These are phyloP conservation scores for Graphilbum ipis-grandicollis DNA, from an alignment of 2,329 filamentous ascomycete genomes.

Conservation along the genomic window DNA sequence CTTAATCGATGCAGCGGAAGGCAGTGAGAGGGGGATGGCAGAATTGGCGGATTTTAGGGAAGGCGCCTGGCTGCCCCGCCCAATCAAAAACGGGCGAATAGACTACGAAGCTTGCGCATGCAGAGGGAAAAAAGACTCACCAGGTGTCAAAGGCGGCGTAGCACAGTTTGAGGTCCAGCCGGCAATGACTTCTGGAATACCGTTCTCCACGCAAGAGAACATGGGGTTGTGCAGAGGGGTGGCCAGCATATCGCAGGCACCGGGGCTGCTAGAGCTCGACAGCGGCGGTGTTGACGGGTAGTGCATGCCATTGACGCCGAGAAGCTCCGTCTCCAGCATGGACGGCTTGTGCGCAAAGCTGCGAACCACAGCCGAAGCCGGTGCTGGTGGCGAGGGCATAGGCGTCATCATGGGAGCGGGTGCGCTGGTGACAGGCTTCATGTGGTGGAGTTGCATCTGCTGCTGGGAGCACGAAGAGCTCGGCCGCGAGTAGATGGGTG, in stretches of 20 bases:
- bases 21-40: too few species aligned
- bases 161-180: constrained; percentile 58
- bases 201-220: constrained; percentile 55
- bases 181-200: constrained; percentile 37
- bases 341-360: constrained; percentile 68
- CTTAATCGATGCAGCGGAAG: too few species aligned
- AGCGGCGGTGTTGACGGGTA: constrained; percentile 78
- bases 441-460: constrained; percentile 24
- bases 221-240: constrained; percentile 73
- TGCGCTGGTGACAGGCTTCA: constrained; percentile 34
- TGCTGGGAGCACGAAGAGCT: constrained; percentile 47
- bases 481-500: constrained; percentile 47
- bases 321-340: constrained; percentile 60
- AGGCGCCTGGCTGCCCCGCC: too few species aligned
- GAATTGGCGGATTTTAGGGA: too few species aligned
- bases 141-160: constrained; percentile 79
- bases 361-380: constrained; percentile 28
- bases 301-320: constrained; percentile 42
- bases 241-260: constrained; percentile 56
- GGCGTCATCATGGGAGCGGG: constrained; percentile 3
- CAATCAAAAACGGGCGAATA: background rate
- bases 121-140: constrained; percentile 36
- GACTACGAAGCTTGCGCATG: constrained; percentile 2
- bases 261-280: constrained; percentile 68
- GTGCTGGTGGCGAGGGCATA: constrained; percentile 12